These are phyloP conservation scores for Furcasterigmium sp. DNA, from an alignment of 2,329 filamentous ascomycete species.

Conservation along the genomic window DNA sequence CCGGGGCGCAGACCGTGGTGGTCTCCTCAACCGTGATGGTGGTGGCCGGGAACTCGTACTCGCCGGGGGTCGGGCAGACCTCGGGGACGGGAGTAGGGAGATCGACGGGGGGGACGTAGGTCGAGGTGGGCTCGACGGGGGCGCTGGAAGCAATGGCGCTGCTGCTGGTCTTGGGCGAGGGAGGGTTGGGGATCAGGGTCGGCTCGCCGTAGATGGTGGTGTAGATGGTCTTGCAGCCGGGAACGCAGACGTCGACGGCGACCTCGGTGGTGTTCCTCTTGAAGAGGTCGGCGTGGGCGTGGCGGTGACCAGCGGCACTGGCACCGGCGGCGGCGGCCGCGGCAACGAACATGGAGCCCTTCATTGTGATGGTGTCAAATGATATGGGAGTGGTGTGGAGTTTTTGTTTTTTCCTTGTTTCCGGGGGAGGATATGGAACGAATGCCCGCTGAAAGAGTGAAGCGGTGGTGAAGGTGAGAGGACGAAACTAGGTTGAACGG, in stretches of 20 bases:
- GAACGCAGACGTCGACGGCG: slow-evolving; percentile 48
- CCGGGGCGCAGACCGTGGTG: slow-evolving; percentile 61
- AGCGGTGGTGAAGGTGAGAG: slow-evolving; percentile 56
- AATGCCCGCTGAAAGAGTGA: slow-evolving; percentile 88
- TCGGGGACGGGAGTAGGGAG: slow-evolving; percentile 48
- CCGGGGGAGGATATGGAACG: slow-evolving; percentile 41
- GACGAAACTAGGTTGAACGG: slow-evolving; percentile 49
- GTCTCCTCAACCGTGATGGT: slow-evolving; percentile 63
- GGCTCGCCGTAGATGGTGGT: slow-evolving; percentile 63
- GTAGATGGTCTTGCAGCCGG: slow-evolving; percentile 69
- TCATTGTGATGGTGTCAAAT: slow-evolving; percentile 57
- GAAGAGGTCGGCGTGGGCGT: slow-evolving; percentile 55
- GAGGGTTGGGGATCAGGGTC: slow-evolving; percentile 42
- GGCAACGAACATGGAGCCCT: slow-evolving; percentile 62
- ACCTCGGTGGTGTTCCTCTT: slow-evolving; percentile 39
- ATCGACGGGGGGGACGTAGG: slow-evolving; percentile 35
- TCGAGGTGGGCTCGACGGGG: slow-evolving; percentile 24
- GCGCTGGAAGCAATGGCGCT: slow-evolving; percentile 15
- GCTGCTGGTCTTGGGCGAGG: slow-evolving; percentile 17
- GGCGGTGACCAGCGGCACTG: slow-evolving; percentile 56
- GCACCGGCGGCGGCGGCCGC: slow-evolving; percentile 56
- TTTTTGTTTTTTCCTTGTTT: slow-evolving; percentile 18
- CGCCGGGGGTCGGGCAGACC: slow-evolving; percentile 60
- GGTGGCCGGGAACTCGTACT: slow-evolving; percentile 70
- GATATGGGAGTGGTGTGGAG: slow-evolving; percentile 13